A percentile compares a stretch with the other conserved stretches of the same genome.
These are phyloP conservation scores for Phylloboletellus chloephorus DNA, from an alignment of 1,284 basidiomycete species.

Conservation along the genomic window DNA sequence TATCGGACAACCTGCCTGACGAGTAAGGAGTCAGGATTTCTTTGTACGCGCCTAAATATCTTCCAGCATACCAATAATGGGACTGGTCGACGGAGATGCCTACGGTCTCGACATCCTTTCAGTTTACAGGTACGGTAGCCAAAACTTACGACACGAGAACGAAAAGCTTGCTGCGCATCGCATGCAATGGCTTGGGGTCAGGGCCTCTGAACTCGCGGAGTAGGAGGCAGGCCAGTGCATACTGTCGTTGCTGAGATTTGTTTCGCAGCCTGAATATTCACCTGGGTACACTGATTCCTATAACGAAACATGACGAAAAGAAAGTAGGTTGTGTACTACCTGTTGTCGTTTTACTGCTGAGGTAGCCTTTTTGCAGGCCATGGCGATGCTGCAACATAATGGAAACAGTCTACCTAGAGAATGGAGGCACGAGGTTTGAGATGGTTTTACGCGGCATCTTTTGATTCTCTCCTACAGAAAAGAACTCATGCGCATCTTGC, in stretches of 20 bases:
- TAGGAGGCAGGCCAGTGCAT: conserved; percentile 28
- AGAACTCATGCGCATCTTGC: conserved; percentile 75
- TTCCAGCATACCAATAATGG: conserved; percentile 63
- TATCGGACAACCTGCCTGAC: conserved; percentile 60
- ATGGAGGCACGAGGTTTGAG: conserved; percentile 59
- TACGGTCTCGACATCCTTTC: conserved; percentile 87
- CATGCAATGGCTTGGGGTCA: conserved; percentile 77
- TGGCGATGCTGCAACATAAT: conserved; percentile 55
- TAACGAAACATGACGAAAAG: conserved; percentile 66
- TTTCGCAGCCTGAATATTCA: conserved; percentile 53
- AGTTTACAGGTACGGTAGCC: conserved; percentile 74
- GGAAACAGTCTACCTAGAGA: conserved; percentile 44
- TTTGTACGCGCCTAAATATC: neutral
- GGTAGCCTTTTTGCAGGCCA: conserved; percentile 45
- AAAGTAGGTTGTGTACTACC: conserved; percentile 44
- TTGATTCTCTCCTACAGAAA: conserved; percentile 40
- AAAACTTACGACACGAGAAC: conserved; percentile 57
- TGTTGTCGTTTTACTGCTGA: conserved; percentile 3
- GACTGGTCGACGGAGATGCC: conserved; percentile 85
- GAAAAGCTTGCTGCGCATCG: conserved; percentile 58
- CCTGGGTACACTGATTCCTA: conserved; percentile 59
- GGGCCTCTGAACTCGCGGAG: conserved; percentile 58
- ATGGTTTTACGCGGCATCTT: neutral
- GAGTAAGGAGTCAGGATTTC: conserved; percentile 31
- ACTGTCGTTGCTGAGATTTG: neutral